phyloP scores from a whole-genome alignment of 2,329 filamentous ascomycete genomes.

The Curvularia sp. region DNA sequence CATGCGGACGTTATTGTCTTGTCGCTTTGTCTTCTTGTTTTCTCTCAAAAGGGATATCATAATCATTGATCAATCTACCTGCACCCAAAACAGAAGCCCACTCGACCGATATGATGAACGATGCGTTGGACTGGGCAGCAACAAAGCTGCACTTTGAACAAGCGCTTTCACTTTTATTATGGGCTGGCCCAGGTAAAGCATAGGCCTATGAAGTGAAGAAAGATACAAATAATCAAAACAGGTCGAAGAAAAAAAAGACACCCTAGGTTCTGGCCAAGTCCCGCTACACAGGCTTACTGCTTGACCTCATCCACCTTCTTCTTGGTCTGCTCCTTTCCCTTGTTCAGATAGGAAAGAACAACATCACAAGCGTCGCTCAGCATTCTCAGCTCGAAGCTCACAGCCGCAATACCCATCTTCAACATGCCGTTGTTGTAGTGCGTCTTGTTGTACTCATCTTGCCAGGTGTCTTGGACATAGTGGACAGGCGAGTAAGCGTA shows the following conservation, averaged over 20 bases:
- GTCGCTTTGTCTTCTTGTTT: neutral
- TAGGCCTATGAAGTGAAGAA: neutral
- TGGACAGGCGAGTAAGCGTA: constrained; percentile 45
- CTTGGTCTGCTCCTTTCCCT: constrained; percentile 43
- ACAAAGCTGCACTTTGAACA: constrained; percentile 5
- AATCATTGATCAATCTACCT: constrained; percentile 15
- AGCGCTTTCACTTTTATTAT: constrained; percentile 13
- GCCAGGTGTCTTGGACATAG: constrained; percentile 49
- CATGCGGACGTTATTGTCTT: neutral
- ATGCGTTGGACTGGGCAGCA: neutral
- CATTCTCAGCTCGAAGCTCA: constrained; percentile 52
- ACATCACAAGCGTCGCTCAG: constrained; percentile 44
- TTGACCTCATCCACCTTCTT: constrained; percentile 49
- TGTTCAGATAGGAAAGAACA: constrained; percentile 42
- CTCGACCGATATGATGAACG: neutral
- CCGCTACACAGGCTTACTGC: constrained; percentile 32
- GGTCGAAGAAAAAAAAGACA: too few relatives aligned
- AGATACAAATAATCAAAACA: neutral
- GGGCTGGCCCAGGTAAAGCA: neutral
- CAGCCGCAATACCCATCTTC: constrained; percentile 47
- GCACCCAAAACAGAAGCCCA: neutral
- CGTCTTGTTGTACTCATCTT: constrained; percentile 52
- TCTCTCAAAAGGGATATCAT: constrained; percentile 14
- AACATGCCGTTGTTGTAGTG: constrained; percentile 45
- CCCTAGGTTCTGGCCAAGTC: neutral